These are phyloP conservation scores for Abelmoschus esculentus DNA, from an alignment of 345 rosid species.

Conservation along the genomic window DNA sequence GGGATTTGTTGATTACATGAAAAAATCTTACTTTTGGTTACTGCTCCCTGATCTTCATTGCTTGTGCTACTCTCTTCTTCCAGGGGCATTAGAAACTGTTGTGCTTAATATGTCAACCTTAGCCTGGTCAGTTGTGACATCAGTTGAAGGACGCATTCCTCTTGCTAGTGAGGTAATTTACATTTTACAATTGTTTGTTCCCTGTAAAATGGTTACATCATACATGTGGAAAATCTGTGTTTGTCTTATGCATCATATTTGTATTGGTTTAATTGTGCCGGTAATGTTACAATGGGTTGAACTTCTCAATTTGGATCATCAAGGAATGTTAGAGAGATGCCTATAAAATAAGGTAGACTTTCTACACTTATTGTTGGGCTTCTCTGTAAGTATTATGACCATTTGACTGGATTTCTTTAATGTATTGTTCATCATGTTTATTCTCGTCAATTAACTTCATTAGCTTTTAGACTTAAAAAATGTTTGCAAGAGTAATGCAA, in stretches of 20 bases:
- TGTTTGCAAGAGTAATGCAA: background rate
- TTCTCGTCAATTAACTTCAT: background rate
- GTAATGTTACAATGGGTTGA: background rate
- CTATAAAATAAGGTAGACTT: background rate
- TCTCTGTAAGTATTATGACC: background rate
- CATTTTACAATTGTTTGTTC: background rate
- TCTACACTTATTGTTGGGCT: background rate
- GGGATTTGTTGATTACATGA: background rate
- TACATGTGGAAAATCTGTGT: background rate
- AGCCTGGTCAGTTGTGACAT: conserved; percentile 81
- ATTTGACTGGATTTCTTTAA: conserved; percentile 1
- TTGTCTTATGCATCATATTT: background rate
- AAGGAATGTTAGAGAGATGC: background rate
- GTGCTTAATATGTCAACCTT: conserved; percentile 97
- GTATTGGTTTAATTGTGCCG: background rate
- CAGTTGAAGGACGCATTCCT: conserved; percentile 85
- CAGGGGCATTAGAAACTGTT: conserved; percentile 89
- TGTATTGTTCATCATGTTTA: background rate
- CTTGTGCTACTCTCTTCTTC: conserved; percentile 21
- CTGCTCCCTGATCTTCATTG: background rate
- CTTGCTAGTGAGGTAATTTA: conserved; percentile 91
- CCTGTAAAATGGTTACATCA: background rate
- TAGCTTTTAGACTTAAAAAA: background rate
- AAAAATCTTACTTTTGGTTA: background rate
- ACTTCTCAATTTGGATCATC: background rate